A percentile compares a stretch with the other conserved stretches of the same genome.
Conservation (phyloP, 1,284 basidiomycete species). For the Ceratobasidium sp. region DNA sequence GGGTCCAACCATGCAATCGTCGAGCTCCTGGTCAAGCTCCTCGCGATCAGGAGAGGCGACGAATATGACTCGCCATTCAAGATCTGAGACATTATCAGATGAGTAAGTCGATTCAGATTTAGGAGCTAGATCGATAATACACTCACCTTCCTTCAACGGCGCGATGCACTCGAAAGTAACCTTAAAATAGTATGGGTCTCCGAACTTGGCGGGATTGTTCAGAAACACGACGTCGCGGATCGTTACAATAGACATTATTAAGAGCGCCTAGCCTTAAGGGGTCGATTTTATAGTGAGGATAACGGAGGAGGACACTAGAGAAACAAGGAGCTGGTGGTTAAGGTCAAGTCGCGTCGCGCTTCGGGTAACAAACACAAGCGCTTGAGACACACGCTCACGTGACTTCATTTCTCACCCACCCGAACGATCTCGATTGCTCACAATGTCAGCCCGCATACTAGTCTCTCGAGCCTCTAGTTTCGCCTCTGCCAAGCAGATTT, state of each 20-base stretch:
- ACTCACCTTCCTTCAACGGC: slow-evolving; percentile 86
- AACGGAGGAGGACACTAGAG: not conserved
- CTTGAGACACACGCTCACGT: slow-evolving; percentile 5
- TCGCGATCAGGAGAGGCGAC: slow-evolving; percentile 95
- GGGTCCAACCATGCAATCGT: slow-evolving; percentile 95
- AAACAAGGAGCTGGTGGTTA: slow-evolving; percentile 4
- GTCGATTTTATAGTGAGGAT: not conserved
- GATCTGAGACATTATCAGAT: slow-evolving; percentile 81
- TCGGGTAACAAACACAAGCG: slow-evolving; percentile 4
- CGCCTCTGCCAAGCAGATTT: too few species aligned
- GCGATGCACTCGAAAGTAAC: slow-evolving; percentile 99
- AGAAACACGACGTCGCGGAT: slow-evolving; percentile 75
- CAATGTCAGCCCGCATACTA: slow-evolving; percentile 2
- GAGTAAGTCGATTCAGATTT: not conserved
- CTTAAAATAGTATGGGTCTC: slow-evolving; percentile 92
- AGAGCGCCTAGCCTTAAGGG: not conserved
- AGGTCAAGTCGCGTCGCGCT: slow-evolving; percentile 28
- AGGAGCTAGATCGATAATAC: slow-evolving; percentile 3
- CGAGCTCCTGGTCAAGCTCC: slow-evolving; percentile 94
- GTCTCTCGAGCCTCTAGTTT: not conserved
- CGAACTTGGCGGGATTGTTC: slow-evolving; percentile 93
- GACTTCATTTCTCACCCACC: not conserved
- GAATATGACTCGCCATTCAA: slow-evolving; percentile 98
- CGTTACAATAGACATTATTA: slow-evolving; percentile 56
- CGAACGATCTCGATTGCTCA: not conserved